Conservation (phyloP, 805 yeast genomes). For the Zygosaccharomyces bisporus region DNA sequence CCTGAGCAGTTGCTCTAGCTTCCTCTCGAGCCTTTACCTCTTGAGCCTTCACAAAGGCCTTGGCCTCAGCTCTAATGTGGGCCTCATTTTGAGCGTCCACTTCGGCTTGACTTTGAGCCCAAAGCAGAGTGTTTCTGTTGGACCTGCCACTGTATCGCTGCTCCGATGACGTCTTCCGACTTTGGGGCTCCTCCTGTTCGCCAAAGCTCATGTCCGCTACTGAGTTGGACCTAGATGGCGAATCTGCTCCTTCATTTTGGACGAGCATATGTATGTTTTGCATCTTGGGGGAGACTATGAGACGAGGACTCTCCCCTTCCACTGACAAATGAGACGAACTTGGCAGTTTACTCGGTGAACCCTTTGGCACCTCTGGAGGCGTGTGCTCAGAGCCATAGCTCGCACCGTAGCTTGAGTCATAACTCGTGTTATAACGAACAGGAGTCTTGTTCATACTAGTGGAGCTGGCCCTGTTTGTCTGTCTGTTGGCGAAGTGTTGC, state of each 20-base stretch:
- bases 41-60: neutral
- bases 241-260: neutral
- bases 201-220: neutral
- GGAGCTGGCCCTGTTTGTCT: neutral
- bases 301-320: constrained; percentile 5
- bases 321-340: neutral
- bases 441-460: neutral
- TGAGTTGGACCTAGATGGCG: neutral
- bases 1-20: neutral
- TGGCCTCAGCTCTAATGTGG: neutral
- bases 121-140: neutral
- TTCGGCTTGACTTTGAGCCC: constrained; percentile 4
- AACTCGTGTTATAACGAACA: neutral
- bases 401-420: neutral
- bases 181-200: neutral
- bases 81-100: neutral
- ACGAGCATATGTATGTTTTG: constrained; percentile 16
- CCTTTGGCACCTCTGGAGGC: constrained; percentile 2
- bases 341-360: neutral
- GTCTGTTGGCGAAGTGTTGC: neutral
- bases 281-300: constrained; percentile 24
- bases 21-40: neutral
- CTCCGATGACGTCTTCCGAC: neutral
- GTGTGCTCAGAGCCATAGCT: neutral
- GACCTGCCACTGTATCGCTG: neutral